These are phyloP conservation scores for Periglandula ipomoeae DNA, from an alignment of 2,329 filamentous ascomycete genomes.

Conservation along the genomic window DNA sequence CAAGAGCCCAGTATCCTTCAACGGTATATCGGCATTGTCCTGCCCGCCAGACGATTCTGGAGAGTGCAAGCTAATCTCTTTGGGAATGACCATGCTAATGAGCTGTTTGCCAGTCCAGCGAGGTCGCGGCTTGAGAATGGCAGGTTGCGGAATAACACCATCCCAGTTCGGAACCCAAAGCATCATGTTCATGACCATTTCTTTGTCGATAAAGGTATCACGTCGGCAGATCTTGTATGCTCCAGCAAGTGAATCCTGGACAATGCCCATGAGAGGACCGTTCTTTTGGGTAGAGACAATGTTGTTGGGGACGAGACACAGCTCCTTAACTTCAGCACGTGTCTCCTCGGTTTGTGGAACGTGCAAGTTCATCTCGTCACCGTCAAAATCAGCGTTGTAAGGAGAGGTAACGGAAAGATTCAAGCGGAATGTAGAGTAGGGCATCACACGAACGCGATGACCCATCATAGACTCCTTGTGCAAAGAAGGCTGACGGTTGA, in stretches of 20 bases:
- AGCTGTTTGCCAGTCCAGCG: slow-evolving; percentile 99
- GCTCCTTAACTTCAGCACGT: slow-evolving; percentile 82
- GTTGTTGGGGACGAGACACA: slow-evolving; percentile 96
- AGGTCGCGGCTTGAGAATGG: slow-evolving; percentile 86
- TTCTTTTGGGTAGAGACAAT: slow-evolving; percentile 98
- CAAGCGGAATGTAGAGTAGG: slow-evolving; percentile 95
- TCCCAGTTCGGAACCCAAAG: slow-evolving; percentile 98
- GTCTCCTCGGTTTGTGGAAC: slow-evolving; percentile 97
- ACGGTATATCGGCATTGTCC: slow-evolving; percentile 48
- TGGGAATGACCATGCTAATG: slow-evolving; percentile 83
- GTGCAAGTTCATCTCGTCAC: slow-evolving; percentile 99
- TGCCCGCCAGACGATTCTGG: slow-evolving; percentile 35
- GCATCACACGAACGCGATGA: slow-evolving; percentile 95
- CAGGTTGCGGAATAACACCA: slow-evolving; percentile 82
- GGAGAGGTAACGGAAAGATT: slow-evolving; percentile 97
- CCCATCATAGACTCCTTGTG: slow-evolving; percentile 99
- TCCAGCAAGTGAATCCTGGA: slow-evolving; percentile 93
- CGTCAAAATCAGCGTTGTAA: slow-evolving; percentile 99
- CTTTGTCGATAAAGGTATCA: slow-evolving; percentile 82
- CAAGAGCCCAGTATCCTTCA: slow-evolving; percentile 68
- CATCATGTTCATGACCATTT: slow-evolving; percentile 92
- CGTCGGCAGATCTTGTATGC: slow-evolving; percentile 94
- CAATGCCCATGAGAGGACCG: slow-evolving; percentile 97
- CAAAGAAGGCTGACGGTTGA: slow-evolving; percentile 97
- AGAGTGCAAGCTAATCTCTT: slow-evolving; percentile 70